Evolutionary conservation across 2,329 filamentous ascomycete genomes (phyloP).

Genomic region (Claviceps sp.): DNA sequence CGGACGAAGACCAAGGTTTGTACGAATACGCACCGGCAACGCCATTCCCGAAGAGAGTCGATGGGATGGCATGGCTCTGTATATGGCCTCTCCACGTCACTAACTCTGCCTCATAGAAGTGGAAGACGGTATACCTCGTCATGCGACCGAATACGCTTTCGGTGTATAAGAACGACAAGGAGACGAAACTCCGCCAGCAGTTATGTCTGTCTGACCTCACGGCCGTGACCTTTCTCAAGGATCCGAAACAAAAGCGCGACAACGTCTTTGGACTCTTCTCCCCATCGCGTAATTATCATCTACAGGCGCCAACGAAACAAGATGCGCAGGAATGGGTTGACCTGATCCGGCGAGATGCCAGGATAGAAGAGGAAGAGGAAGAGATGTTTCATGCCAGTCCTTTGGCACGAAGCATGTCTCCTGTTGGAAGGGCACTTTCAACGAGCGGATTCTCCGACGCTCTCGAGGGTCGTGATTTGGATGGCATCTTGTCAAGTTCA

Average conservation of each 20-base stretch:
- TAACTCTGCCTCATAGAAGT: slow-evolving; percentile 43
- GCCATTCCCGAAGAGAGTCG: not conserved
- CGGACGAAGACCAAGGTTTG: slow-evolving; percentile 84
- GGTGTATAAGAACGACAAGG: slow-evolving; percentile 84
- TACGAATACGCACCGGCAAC: not conserved
- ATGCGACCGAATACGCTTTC: slow-evolving; percentile 81
- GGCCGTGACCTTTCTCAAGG: slow-evolving; percentile 76
- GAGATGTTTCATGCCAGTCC: slow-evolving; percentile 66
- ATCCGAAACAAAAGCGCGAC: slow-evolving; percentile 73
- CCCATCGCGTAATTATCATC: slow-evolving; percentile 78
- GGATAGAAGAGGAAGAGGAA: slow-evolving; percentile 79
- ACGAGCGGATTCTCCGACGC: slow-evolving; percentile 3
- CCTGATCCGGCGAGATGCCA: slow-evolving; percentile 62
- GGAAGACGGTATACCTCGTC: slow-evolving; percentile 83
- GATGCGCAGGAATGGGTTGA: slow-evolving; percentile 83
- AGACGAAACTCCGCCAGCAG: slow-evolving; percentile 79
- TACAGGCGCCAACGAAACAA: slow-evolving; percentile 58
- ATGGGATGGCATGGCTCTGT: too few relatives aligned
- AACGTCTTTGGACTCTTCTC: slow-evolving; percentile 91
- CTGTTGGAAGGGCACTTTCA: slow-evolving; percentile 7
- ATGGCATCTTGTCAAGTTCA: slow-evolving; percentile 41
- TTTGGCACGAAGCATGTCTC: slow-evolving; percentile 33
- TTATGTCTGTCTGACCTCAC: slow-evolving; percentile 82
- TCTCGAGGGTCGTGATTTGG: slow-evolving; percentile 19
- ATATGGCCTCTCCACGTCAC: slow-evolving; percentile 4